phyloP scores from a whole-genome alignment of 139 green algal genomes.

The Coccomyxa sp. region DNA sequence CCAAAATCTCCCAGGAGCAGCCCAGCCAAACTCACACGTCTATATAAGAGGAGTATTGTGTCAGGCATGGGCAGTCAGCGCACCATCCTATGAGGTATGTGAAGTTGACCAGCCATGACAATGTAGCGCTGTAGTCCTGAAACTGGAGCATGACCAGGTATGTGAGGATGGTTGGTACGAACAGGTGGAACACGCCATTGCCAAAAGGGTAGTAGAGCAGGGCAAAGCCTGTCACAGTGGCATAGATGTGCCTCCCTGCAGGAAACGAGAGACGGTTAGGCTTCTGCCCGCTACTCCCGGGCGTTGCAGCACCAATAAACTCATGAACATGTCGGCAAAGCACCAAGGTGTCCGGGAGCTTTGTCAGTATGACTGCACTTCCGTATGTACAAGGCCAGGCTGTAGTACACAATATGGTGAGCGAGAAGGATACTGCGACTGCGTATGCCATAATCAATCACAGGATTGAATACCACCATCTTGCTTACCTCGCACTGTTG shows the following conservation, averaged over 20 bases:
- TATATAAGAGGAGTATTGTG: no score
- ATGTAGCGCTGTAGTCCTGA: slow-evolving; percentile 41
- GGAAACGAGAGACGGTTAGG: not conserved
- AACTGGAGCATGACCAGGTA: slow-evolving; percentile 61
- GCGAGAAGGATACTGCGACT: no score
- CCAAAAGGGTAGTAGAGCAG: slow-evolving; percentile 83
- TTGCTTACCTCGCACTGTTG: slow-evolving; percentile 27
- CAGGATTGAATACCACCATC: not conserved
- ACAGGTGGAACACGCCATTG: slow-evolving; percentile 44
- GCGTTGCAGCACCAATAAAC: not conserved
- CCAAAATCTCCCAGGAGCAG: no score
- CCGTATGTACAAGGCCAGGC: no score
- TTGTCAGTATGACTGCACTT: no score
- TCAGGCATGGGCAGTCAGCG: slow-evolving; percentile 3
- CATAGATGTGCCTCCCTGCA: slow-evolving; percentile 65
- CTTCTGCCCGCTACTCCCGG: not conserved
- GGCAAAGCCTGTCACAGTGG: slow-evolving; percentile 45
- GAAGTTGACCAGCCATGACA: slow-evolving; percentile 70
- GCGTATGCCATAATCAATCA: no score
- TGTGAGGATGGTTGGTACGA: slow-evolving; percentile 41
- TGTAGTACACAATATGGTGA: no score
- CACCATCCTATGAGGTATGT: slow-evolving; percentile 64
- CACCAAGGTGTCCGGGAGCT: not conserved
- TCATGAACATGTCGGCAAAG: not conserved
- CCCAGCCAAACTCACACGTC: no score